Evolutionary conservation across 177 flowering plant species (phyloP).

Genomic region (Telopea speciosissima): DNA sequence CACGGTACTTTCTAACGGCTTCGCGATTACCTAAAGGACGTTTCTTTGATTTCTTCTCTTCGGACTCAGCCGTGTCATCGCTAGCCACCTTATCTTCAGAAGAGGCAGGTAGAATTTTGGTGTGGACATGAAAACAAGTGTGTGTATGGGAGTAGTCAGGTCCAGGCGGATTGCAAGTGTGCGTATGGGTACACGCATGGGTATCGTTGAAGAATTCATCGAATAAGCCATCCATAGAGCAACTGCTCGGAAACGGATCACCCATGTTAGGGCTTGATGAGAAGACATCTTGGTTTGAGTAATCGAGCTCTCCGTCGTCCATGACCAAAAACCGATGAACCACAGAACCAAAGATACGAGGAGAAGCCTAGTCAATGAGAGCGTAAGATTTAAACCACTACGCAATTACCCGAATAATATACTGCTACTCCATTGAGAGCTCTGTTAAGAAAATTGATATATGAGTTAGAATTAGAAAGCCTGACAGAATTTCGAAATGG

Average conservation of each 20-base stretch:
- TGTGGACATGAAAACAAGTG: slow-evolving; percentile 92
- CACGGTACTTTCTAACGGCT: slow-evolving; percentile 92
- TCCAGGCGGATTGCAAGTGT: slow-evolving; percentile 91
- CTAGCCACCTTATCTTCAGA: slow-evolving; percentile 45
- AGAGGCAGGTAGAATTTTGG: slow-evolving; percentile 62
- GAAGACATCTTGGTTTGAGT: slow-evolving; percentile 64
- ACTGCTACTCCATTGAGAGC: not conserved
- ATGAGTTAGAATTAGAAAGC: not conserved
- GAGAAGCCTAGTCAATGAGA: too few relatives aligned
- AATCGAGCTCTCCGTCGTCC: slow-evolving; percentile 76
- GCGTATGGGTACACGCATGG: slow-evolving; percentile 84
- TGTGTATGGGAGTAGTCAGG: slow-evolving; percentile 89
- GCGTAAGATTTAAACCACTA: not conserved
- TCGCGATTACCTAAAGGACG: slow-evolving; percentile 79
- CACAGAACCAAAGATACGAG: too few relatives aligned
- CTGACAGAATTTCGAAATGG: not conserved
- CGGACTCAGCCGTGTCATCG: slow-evolving; percentile 75
- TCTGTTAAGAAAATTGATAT: not conserved
- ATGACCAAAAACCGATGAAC: too few relatives aligned
- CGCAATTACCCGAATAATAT: not conserved
- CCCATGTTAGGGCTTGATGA: slow-evolving; percentile 38
- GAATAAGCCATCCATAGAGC: slow-evolving; percentile 67
- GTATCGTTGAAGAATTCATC: slow-evolving; percentile 66
- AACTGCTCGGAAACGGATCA: slow-evolving; percentile 41
- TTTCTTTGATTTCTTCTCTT: slow-evolving; percentile 57